Conservation (phyloP, 2,329 filamentous ascomycete genomes). For the Dactylellina parvicollis region DNA sequence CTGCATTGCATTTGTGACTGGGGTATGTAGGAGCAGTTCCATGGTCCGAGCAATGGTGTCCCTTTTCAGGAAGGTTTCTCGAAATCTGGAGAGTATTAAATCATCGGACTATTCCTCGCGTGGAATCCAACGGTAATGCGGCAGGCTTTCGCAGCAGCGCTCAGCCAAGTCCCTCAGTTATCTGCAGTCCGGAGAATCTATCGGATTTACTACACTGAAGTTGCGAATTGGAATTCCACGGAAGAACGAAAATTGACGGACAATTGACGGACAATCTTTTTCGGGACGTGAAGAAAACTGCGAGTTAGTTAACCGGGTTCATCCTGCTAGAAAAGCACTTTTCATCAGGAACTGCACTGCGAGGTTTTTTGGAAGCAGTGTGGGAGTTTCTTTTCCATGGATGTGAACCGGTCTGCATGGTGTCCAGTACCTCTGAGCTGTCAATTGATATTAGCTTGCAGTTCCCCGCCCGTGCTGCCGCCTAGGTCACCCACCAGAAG, state of each 20-base stretch:
- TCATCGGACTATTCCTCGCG: constrained; percentile 46
- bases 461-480: constrained; percentile 31
- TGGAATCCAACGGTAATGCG: constrained; percentile 27
- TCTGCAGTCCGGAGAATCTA: background rate
- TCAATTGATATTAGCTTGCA: constrained; percentile 45
- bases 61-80: constrained; percentile 32
- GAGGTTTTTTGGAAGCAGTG: constrained; percentile 31
- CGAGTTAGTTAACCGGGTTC: background rate
- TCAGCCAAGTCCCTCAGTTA: constrained; percentile 11
- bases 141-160: background rate
- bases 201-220: background rate
- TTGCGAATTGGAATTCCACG: background rate
- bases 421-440: constrained; percentile 39
- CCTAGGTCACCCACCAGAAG: constrained; percentile 42
- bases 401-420: constrained; percentile 27
- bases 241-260: background rate
- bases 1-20: constrained; percentile 3
- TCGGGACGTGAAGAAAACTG: too few species aligned
- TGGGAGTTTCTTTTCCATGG: constrained; percentile 53
- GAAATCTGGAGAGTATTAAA: constrained; percentile 24
- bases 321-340: background rate
- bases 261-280: too few species aligned
- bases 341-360: constrained; percentile 30
- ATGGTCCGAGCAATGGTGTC: constrained; percentile 6
- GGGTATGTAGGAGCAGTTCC: background rate